Evolutionary conservation across 495 filamentous ascomycete species (phyloP), one percentile per base, ranked within the genome.

Genomic region (Penicillium canescens): DNA sequence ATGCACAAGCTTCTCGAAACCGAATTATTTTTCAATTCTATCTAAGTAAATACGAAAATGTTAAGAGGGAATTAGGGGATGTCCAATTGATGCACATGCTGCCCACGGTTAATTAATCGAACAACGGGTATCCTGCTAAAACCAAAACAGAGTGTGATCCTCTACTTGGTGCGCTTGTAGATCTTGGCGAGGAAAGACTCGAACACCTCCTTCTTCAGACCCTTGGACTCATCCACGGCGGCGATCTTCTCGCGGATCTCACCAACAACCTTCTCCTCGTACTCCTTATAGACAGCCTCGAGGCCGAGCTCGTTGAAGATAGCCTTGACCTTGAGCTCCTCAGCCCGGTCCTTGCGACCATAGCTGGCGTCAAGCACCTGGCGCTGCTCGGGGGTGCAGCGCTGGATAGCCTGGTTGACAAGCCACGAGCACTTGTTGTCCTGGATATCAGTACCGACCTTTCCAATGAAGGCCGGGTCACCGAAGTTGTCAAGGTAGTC

Each of bases 381-480:
- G 60, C 91, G 85, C 82, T 98, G 95, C 71, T 90, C 88, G 10
- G 88, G 81, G 2, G 76, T 89, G 51, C 85, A 88, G 43, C 85
- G 79, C 65, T 84, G 74, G 40, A 98, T 80, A 39, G 95, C 95
- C 72, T 96, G 87, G 79, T 98, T 98, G 66, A 98, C 81, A 18
- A 98, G 70, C 94, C 94, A 98, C 6, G 88, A 92, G 80, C 94
- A 98, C 80, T 98, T 98, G 83, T 98, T 98, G 72, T 98, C 94
- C 78, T 90, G 83, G 67, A 98, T 98, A 66, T 98, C 94, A 54
- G 95, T 98, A 48, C 94, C 94, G 58, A 98, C 95, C 83, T 98
- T 98, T 65, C 94, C 94, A 63, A 98, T 94, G 90, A 96, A 81
- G 31, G 88, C 84, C 21, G 94, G 92, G 61, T 92, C 86, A 56